phyloP scores from a whole-genome alignment of 352 stramenopile species.

The Pythium dissimile region DNA sequence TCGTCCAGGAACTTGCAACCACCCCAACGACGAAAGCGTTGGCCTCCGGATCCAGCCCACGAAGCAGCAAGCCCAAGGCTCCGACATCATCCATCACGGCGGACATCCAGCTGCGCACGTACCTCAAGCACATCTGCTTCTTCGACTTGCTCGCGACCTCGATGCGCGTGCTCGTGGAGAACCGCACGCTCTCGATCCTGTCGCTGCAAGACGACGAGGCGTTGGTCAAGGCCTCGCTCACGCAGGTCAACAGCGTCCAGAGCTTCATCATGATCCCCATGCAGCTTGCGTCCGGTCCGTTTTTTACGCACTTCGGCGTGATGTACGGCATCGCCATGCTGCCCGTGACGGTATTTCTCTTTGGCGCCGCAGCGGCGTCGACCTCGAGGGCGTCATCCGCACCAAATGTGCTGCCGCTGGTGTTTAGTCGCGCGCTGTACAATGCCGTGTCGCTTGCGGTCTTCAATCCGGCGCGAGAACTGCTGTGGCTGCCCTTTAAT shows the following conservation, averaged over 20 bases:
- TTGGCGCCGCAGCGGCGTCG: constrained; percentile 53
- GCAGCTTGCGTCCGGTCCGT: constrained; percentile 68
- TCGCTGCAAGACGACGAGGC: constrained; percentile 60
- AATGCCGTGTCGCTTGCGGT: constrained; percentile 76
- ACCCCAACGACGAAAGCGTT: neutral
- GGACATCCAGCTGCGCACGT: constrained; percentile 70
- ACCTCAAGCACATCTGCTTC: constrained; percentile 86
- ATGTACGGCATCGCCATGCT: constrained; percentile 82
- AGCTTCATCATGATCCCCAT: constrained; percentile 87
- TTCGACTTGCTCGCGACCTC: constrained; percentile 82
- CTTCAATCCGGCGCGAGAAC: constrained; percentile 81
- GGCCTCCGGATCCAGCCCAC: neutral
- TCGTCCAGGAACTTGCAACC: constrained; percentile 13
- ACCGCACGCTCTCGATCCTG: constrained; percentile 73
- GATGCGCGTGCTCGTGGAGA: constrained; percentile 78
- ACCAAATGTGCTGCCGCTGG: constrained; percentile 39
- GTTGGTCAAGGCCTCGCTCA: constrained; percentile 66
- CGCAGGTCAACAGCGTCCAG: constrained; percentile 76
- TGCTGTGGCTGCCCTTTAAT: constrained; percentile 85
- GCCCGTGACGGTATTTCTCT: constrained; percentile 67
- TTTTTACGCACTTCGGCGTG: constrained; percentile 83
- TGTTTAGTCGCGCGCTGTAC: constrained; percentile 72
- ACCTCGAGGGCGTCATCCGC: constrained; percentile 36
- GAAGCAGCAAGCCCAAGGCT: neutral
- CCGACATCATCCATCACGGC: constrained; percentile 27